Evolutionary conservation across 805 yeast species (phyloP).

Genomic region (Saturnispora gosingensis): DNA sequence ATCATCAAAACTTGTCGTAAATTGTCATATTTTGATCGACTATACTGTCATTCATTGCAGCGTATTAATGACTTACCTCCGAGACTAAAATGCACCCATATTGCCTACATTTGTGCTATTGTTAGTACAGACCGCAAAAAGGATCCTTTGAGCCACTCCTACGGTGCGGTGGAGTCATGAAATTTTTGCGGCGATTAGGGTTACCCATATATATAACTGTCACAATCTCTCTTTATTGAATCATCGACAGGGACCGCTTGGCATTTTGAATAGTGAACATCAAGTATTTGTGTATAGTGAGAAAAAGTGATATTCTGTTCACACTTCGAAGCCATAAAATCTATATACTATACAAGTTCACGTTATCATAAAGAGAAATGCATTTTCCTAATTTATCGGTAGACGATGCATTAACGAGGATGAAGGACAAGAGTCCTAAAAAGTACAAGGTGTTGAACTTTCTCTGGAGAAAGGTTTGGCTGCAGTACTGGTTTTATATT

Average conservation of each 20-base stretch:
- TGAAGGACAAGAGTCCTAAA: conserved; percentile 9
- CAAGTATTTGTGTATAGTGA: neutral
- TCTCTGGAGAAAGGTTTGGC: conserved; percentile 13
- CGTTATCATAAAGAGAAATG: neutral
- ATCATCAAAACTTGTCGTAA: neutral
- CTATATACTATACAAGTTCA: neutral
- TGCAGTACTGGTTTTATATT: conserved; percentile 68
- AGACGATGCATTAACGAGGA: conserved; percentile 4
- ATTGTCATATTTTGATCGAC: neutral
- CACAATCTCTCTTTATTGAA: neutral
- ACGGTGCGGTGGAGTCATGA: neutral
- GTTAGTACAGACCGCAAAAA: neutral
- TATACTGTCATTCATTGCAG: neutral
- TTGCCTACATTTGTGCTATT: neutral
- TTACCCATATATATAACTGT: neutral
- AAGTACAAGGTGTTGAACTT: conserved; percentile 6
- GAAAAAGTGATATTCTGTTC: neutral
- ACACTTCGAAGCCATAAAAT: neutral
- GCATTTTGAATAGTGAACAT: neutral
- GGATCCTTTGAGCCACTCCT: neutral
- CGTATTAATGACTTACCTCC: neutral
- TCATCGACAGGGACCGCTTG: neutral
- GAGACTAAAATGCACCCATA: neutral
- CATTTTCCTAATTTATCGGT: conserved; percentile 6
- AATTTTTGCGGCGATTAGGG: neutral